phyloP scores from a whole-genome alignment of 306 rosid species.

The Gastrolobium bilobum region DNA sequence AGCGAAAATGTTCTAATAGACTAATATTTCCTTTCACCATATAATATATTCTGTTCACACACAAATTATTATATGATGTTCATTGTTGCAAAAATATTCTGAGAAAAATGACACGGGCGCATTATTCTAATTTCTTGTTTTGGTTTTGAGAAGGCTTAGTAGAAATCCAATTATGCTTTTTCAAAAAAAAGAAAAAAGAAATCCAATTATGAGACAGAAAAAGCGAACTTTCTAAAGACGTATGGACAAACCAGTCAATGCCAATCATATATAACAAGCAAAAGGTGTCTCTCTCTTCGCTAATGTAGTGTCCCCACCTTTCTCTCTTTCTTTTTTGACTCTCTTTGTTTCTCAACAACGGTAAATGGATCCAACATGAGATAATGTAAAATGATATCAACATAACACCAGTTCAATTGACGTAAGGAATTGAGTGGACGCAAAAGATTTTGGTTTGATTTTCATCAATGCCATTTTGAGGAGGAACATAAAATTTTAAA shows the following conservation, averaged over 20 bases:
- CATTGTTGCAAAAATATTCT: background rate
- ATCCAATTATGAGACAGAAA: slow-evolving; percentile 57
- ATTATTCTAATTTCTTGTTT: background rate
- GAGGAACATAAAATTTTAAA: no score
- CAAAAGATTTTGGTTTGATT: no score
- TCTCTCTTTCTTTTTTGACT: slow-evolving; percentile 23
- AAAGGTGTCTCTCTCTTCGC: slow-evolving; percentile 52
- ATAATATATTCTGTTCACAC: no score
- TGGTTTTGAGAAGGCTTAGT: slow-evolving; percentile 34
- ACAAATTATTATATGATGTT: background rate
- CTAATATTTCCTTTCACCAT: no score
- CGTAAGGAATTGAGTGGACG: no score
- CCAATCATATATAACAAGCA: slow-evolving; percentile 77
- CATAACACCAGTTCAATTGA: no score
- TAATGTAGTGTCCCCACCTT: slow-evolving; percentile 29
- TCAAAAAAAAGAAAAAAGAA: slow-evolving; percentile 28
- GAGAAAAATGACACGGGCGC: background rate
- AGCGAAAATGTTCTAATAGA: no score
- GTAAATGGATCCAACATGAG: no score
- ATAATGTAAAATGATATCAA: no score
- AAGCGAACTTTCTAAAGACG: slow-evolving; percentile 75
- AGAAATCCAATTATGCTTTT: slow-evolving; percentile 52
- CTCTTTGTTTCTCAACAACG: no score
- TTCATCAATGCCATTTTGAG: no score
- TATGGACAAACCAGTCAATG: slow-evolving; percentile 87